Percentiles rank a stretch among this genome's conserved stretches.
These are phyloP conservation scores for Punctularia strigosozonata DNA, from an alignment of 768 basidiomycete species.

Conservation along the genomic window DNA sequence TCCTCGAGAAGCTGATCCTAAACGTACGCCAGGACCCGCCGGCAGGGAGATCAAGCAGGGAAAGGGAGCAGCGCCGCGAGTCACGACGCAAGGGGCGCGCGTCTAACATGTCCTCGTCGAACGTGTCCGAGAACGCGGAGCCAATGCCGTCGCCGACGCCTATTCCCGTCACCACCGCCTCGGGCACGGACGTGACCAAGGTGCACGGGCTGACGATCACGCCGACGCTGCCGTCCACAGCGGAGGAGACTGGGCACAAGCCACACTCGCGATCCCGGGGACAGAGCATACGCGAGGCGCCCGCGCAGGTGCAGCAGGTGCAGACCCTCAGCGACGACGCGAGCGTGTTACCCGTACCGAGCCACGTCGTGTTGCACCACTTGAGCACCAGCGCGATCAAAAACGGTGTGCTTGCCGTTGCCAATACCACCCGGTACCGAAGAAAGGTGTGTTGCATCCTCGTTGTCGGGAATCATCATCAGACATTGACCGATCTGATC, in stretches of 20 bases:
- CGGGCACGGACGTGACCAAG: conserved; percentile 18
- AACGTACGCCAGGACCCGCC: conserved; percentile 35
- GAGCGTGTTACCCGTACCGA: conserved; percentile 84
- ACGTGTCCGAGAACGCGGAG: conserved; percentile 7
- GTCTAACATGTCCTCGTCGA: too few species aligned
- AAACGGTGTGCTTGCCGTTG: conserved; percentile 89
- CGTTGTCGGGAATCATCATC: conserved; percentile 3
- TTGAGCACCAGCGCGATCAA: conserved; percentile 90
- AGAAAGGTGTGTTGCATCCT: conserved; percentile 55
- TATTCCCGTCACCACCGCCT: conserved; percentile 20
- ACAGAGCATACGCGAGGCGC: too few species aligned
- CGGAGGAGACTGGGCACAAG: conserved; percentile 1
- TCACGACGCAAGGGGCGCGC: not conserved
- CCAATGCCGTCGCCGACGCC: conserved; percentile 7
- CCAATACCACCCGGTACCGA: conserved; percentile 82
- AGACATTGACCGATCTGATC: not conserved
- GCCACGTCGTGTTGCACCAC: conserved; percentile 90
- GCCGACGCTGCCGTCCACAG: conserved; percentile 7
- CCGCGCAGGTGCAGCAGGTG: conserved; percentile 21
- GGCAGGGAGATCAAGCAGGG: conserved; percentile 9
- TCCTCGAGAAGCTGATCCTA: conserved; percentile 89
- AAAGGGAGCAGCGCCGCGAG: conserved; percentile 1
- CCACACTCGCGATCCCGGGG: conserved; percentile 2
- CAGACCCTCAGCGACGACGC: conserved; percentile 69
- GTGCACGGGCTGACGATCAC: conserved; percentile 1